phyloP scores from a whole-genome alignment of 1,284 basidiomycete species.

The Ganoderma lingzhi region DNA sequence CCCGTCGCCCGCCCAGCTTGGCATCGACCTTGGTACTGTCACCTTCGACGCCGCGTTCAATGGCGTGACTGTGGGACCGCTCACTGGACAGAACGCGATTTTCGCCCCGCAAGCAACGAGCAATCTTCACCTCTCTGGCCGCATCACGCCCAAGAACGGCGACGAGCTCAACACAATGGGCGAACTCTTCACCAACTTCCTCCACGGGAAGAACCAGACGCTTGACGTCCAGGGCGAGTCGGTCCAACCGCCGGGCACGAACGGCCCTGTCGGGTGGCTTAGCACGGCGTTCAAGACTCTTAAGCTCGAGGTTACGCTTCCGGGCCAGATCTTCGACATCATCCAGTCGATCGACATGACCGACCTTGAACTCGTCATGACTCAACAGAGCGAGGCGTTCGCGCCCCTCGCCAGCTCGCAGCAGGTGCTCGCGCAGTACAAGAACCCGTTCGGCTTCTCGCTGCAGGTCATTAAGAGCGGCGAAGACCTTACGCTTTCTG shows the following conservation, averaged over 20 bases:
- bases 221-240: constrained; percentile 67
- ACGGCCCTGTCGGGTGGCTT: constrained; percentile 67
- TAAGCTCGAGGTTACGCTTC: constrained; percentile 66
- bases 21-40: constrained; percentile 77
- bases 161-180: constrained; percentile 64
- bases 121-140: constrained; percentile 63
- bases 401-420: constrained; percentile 68
- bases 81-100: constrained; percentile 59
- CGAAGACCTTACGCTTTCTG: constrained; percentile 62
- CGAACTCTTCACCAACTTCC: constrained; percentile 71
- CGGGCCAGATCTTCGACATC: constrained; percentile 71
- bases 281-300: constrained; percentile 77
- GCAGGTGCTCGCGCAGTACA: constrained; percentile 69
- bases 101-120: constrained; percentile 62
- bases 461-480: constrained; percentile 68
- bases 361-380: constrained; percentile 60
- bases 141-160: constrained; percentile 69
- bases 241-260: constrained; percentile 64
- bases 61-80: constrained; percentile 57
- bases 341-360: constrained; percentile 73
- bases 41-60: constrained; percentile 72
- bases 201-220: constrained; percentile 73
- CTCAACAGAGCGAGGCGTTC: constrained; percentile 60
- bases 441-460: constrained; percentile 83
- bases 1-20: constrained; percentile 74